Percentiles rank a stretch among this genome's conserved stretches.
Conservation (phyloP, 129 eudicot species). For the Flaveria linearis region DNA sequence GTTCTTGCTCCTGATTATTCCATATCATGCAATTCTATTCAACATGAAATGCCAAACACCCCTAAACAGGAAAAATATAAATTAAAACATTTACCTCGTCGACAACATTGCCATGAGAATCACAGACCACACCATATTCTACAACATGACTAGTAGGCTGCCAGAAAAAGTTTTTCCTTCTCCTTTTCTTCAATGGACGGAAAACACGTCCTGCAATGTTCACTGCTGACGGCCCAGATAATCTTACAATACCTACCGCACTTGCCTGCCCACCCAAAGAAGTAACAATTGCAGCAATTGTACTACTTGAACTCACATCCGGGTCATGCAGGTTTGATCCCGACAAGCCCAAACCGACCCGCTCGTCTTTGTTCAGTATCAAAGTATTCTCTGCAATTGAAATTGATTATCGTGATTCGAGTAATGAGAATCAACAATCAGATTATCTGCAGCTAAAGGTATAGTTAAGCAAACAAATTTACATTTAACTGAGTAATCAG, state of each 20-base stretch:
- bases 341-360: slow-evolving; percentile 40
- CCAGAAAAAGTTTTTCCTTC: slow-evolving; percentile 53
- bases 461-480: neutral
- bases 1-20: neutral
- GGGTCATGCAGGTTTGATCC: slow-evolving; percentile 35
- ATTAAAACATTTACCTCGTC: slow-evolving; percentile 60
- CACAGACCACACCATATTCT: slow-evolving; percentile 83
- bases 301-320: slow-evolving; percentile 49
- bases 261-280: slow-evolving; percentile 88
- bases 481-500: neutral
- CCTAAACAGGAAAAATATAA: neutral
- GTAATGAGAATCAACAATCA: neutral
- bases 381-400: slow-evolving; percentile 43
- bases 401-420: neutral
- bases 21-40: neutral
- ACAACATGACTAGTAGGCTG: slow-evolving; percentile 86
- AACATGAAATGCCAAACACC: neutral
- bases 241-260: slow-evolving; percentile 91
- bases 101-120: slow-evolving; percentile 60
- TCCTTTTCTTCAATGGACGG: slow-evolving; percentile 47
- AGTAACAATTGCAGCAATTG: slow-evolving; percentile 97
- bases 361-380: slow-evolving; percentile 60
- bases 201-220: slow-evolving; percentile 62
- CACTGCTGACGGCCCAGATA: slow-evolving; percentile 84
- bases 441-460: neutral